Conservation (phyloP, 306 rosid genomes). For the Adenanthera pavonina region DNA sequence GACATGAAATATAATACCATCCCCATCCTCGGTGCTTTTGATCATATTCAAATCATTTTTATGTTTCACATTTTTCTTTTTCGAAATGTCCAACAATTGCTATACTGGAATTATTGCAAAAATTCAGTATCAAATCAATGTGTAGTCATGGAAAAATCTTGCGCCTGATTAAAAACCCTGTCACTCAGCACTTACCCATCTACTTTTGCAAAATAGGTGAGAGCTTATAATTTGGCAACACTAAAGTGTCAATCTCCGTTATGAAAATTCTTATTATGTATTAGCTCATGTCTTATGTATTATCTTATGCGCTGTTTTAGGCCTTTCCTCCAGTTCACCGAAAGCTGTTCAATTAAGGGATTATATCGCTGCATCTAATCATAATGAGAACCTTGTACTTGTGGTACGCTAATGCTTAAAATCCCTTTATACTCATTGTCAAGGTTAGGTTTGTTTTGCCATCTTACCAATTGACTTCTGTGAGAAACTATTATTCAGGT, state of each 20-base stretch:
- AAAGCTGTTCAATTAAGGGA: constrained; percentile 29
- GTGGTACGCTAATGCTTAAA: constrained; percentile 32
- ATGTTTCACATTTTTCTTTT: not conserved
- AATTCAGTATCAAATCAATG: not conserved
- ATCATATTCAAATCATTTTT: not conserved
- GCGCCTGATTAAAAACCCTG: constrained; percentile 29
- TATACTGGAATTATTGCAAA: not conserved
- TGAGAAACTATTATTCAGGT: constrained; percentile 25
- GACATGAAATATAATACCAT: not conserved
- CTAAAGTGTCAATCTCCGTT: not conserved
- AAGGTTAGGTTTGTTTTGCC: not conserved
- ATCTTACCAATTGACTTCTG: not conserved
- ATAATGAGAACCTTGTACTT: constrained; percentile 29
- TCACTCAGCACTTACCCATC: constrained; percentile 28
- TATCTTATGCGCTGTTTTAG: not conserved
- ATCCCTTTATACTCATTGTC: constrained; percentile 18
- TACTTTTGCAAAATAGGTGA: constrained; percentile 27
- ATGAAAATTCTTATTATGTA: not conserved
- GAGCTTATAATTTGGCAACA: not conserved
- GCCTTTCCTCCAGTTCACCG: constrained; percentile 35
- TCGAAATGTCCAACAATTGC: not conserved
- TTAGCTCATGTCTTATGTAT: not conserved
- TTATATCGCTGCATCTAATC: constrained; percentile 2
- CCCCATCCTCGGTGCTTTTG: constrained; percentile 10
- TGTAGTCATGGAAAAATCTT: constrained; percentile 19